A percentile compares a stretch with the other conserved stretches of the same genome.
Conservation (phyloP, 495 filamentous ascomycete genomes). For the Copromyces sp. region DNA sequence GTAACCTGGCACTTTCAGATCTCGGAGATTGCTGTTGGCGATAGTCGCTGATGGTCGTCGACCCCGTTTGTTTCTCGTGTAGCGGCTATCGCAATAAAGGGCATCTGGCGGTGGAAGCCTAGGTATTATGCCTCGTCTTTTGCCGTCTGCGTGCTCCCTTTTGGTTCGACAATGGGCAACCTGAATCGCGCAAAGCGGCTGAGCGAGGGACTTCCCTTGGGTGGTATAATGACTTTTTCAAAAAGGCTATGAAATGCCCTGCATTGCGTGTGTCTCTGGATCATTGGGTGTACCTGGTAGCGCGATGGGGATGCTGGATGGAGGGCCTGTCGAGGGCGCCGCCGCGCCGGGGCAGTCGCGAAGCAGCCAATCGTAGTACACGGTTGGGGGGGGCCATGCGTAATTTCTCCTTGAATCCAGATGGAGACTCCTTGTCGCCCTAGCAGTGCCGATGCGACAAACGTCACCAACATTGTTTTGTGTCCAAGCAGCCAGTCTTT, state of each 20-base stretch:
- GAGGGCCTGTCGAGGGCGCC: background rate
- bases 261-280: background rate
- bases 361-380: slow-evolving; percentile 6
- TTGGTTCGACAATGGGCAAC: background rate
- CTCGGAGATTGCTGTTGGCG: background rate
- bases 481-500: background rate
- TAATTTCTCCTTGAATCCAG: slow-evolving; percentile 1
- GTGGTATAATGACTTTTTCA: background rate
- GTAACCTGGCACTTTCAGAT: background rate
- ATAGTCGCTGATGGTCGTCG: background rate
- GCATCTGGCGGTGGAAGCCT: background rate
- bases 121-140: background rate
- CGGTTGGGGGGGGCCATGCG: background rate
- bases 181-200: background rate
- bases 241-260: background rate
- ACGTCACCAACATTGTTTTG: background rate
- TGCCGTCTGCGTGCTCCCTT: background rate
- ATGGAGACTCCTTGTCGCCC: background rate
- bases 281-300: background rate
- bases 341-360: background rate
- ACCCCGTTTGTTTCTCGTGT: background rate
- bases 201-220: background rate
- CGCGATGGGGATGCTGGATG: background rate
- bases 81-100: background rate
- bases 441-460: background rate